Conservation (phyloP, 78 protist species). For the Chrysochromulina parva region DNA sequence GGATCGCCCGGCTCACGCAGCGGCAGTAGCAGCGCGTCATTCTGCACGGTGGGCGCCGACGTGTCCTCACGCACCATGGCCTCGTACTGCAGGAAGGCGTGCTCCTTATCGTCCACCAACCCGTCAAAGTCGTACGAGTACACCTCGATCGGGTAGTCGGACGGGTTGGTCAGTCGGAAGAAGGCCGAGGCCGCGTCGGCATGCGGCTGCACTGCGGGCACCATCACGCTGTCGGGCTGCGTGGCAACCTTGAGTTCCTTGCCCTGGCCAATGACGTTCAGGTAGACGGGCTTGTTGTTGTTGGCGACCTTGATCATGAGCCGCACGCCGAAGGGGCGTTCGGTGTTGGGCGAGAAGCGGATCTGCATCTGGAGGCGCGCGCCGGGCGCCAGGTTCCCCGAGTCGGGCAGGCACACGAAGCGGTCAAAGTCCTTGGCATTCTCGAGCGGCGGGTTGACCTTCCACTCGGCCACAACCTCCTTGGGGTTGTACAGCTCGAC, state of each 20-base stretch:
- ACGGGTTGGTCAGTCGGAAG: constrained; percentile 37
- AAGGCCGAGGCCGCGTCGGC: not conserved
- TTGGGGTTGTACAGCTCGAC: constrained; percentile 3
- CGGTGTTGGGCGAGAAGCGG: constrained; percentile 10
- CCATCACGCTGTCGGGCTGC: not conserved
- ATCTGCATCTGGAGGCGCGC: not conserved
- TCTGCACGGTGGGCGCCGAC: not conserved
- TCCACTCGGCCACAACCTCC: constrained; percentile 37
- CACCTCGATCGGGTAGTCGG: constrained; percentile 34
- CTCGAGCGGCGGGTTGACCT: not conserved
- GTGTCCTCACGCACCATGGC: constrained; percentile 9
- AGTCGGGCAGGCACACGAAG: not conserved
- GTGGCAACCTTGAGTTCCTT: not conserved
- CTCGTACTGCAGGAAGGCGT: constrained; percentile 26
- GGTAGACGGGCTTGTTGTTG: not conserved
- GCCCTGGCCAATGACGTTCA: not conserved
- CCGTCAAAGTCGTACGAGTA: constrained; percentile 58
- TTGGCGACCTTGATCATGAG: not conserved
- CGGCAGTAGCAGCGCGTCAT: not conserved
- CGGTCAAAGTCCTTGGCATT: not conserved
- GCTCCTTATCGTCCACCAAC: constrained; percentile 46
- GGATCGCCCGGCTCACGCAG: constrained; percentile 54
- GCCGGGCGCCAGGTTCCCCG: not conserved
- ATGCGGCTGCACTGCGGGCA: constrained; percentile 60
- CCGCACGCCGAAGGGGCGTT: not conserved